Percentiles rank a stretch among this genome's conserved stretches.
Evolutionary conservation across 192 early-diverging fungal genomes (phyloP).

Genomic region (Haplosporangium gracile): DNA sequence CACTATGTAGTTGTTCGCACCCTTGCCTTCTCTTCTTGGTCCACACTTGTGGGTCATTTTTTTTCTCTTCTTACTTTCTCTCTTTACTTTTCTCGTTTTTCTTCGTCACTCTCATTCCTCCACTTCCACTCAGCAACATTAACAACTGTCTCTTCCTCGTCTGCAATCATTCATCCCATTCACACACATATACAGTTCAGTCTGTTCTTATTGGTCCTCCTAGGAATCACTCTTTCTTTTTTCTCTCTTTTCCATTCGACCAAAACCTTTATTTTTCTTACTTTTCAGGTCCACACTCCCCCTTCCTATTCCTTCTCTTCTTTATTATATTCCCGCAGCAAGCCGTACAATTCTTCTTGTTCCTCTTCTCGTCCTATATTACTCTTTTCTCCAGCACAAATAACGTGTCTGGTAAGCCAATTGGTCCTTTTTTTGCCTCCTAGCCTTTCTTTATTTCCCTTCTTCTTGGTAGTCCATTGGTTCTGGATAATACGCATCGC

Average conservation of each 20-base stretch:
- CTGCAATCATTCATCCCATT: background rate
- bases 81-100: background rate
- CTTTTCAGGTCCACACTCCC: background rate
- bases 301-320: background rate
- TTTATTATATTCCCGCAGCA: background rate
- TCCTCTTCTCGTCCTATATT: background rate
- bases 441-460: background rate
- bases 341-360: background rate
- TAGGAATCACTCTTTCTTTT: background rate
- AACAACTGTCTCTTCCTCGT: background rate
- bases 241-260: background rate
- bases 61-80: background rate
- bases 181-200: background rate
- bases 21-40: background rate
- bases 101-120: background rate
- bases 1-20: background rate
- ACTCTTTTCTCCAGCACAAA: background rate
- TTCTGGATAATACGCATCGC: background rate
- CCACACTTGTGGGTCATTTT: too few relatives aligned
- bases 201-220: background rate
- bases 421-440: background rate
- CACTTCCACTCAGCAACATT: background rate
- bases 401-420: background rate
- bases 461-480: too few relatives aligned
- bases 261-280: too few relatives aligned